A percentile compares a stretch with the other conserved stretches of the same genome.
Evolutionary conservation across 257 asterid species (phyloP).

Genomic region (Plantago major): DNA sequence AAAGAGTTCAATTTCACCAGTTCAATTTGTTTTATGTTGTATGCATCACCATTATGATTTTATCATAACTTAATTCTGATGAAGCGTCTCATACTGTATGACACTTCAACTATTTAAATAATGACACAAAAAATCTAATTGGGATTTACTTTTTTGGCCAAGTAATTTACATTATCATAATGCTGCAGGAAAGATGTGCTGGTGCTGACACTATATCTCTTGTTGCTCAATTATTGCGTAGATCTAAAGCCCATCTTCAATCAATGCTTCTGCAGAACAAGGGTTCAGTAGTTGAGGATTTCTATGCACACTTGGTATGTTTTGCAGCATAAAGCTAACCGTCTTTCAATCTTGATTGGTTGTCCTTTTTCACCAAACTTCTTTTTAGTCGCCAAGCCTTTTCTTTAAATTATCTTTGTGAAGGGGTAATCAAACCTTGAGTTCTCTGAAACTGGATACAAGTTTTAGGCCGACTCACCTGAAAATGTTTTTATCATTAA

Average conservation of each 20-base stretch:
- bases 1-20: constrained; percentile 1
- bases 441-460: constrained; percentile 11
- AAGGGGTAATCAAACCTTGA: constrained; percentile 10
- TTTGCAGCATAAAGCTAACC: constrained; percentile 14
- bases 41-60: neutral
- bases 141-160: constrained; percentile 20
- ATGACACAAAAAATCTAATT: neutral
- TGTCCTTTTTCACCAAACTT: too few species aligned
- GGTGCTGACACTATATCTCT: constrained; percentile 86
- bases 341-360: neutral
- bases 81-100: constrained; percentile 12
- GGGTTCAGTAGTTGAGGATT: constrained; percentile 78
- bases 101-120: neutral
- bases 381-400: too few species aligned
- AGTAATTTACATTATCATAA: constrained; percentile 25
- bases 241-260: constrained; percentile 86
- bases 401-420: neutral
- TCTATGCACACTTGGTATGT: constrained; percentile 81
- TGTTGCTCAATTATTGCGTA: constrained; percentile 91
- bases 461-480: neutral
- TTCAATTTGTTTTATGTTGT: constrained; percentile 2
- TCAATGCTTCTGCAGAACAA: constrained; percentile 80
- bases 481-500: constrained; percentile 10
- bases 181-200: constrained; percentile 98
- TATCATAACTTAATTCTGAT: neutral